Evolutionary conservation across 2,329 filamentous ascomycete genomes (phyloP), one percentile per base, ranked within the genome.

Genomic region (Paecilomyces niveus): DNA sequence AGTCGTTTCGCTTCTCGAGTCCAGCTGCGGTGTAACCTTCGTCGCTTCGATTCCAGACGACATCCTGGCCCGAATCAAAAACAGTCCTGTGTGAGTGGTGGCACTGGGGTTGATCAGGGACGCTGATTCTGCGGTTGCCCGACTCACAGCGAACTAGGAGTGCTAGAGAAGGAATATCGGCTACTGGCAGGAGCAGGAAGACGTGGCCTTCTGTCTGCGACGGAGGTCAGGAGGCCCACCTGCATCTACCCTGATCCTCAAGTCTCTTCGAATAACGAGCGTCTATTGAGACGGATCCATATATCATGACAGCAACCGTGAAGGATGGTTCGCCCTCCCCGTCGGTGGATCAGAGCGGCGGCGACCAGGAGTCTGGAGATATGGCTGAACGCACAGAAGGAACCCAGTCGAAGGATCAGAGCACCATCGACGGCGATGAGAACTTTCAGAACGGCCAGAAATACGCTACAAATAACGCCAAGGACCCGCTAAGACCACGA

Each of bases 401-500:
- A 79, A 79, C 63, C 73, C 79, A 68, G 50, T 63, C 66, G 72
- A 74, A 73, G 69, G 72, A 75, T 57, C 75, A 79, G 61, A 68
- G 70, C 52, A 74, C 76, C 65, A 76, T 80, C 63, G 50, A 72
- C 56, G 6, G 68, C 58, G 49, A 69, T 63, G 15, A 78, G 49
- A 78, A 59, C 54, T 82, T 81, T 61, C 87, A 83, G 69, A 56
- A 71, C 74, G 64, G 85, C 86, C 54, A 93, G 80, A 90, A 78
- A 64, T 39, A 66, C 3, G 58, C 65, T 22, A 62, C 69, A 33
- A 56, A 74, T 51, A 84, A 84, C 69, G 85, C 92, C 58, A 97
- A 97, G 76, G 94, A 99, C 73, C 92, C 93, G 58, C 82, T 88
- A 69, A 86, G 94, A 60, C 93, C 94, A 18, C 83, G 92, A 66